phyloP scores from a whole-genome alignment of 805 yeast genomes.

The Saturnispora mendoncae region DNA sequence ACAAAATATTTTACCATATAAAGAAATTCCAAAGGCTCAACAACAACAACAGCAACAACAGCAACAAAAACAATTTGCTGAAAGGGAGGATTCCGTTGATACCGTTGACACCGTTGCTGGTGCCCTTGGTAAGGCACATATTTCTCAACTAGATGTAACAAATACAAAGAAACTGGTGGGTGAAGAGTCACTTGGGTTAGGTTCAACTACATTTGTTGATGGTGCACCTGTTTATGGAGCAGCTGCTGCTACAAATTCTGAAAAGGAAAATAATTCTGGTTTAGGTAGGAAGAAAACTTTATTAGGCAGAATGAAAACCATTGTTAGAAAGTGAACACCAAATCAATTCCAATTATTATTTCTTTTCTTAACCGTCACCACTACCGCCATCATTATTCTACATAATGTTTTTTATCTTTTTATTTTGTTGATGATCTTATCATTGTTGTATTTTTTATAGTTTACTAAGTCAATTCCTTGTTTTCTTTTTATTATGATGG shows the following conservation, averaged over 20 bases:
- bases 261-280: conserved; percentile 40
- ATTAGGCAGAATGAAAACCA: conserved; percentile 78
- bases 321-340: conserved; percentile 28
- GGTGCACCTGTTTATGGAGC: conserved; percentile 77
- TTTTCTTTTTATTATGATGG: not conserved
- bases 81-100: conserved; percentile 22
- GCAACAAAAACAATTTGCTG: conserved; percentile 16
- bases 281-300: conserved; percentile 76
- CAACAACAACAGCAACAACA: conserved; percentile 5
- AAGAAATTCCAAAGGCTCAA: too few relatives aligned
- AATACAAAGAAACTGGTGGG: conserved; percentile 63
- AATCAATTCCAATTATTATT: too few relatives aligned
- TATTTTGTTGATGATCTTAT: not conserved
- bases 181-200: conserved; percentile 76
- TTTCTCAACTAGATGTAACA: conserved; percentile 64
- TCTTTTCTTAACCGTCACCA: too few relatives aligned
- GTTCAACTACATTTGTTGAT: conserved; percentile 85
- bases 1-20: not conserved
- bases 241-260: conserved; percentile 7
- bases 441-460: not conserved
- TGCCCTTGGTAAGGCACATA: conserved; percentile 38
- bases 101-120: conserved; percentile 17
- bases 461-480: conserved; percentile 2
- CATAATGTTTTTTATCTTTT: not conserved
- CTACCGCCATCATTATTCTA: too few relatives aligned